phyloP scores from a whole-genome alignment of 257 asterid genomes.

The Knoxia roxburghii region DNA sequence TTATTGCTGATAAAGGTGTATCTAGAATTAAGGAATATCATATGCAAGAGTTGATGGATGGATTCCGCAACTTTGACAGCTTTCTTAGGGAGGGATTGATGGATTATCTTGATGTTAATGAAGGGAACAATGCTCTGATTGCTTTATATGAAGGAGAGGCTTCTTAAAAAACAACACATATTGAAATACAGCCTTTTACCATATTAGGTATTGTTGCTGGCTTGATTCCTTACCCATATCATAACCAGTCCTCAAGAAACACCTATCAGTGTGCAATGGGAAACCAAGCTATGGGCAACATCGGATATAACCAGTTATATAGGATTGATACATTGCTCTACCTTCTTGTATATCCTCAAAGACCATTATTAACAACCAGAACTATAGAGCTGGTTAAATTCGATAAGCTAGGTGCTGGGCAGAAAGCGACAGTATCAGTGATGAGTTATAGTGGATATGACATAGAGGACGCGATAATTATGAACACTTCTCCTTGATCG shows the following conservation, averaged over 20 bases:
- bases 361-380: constrained; percentile 86
- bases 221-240: constrained; percentile 97
- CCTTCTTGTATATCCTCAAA: constrained; percentile 93
- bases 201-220: constrained; percentile 90
- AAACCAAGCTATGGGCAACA: constrained; percentile 99
- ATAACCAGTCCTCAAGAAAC: constrained; percentile 97
- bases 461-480: constrained; percentile 97
- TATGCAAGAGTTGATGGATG: constrained; percentile 97
- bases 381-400: constrained; percentile 84
- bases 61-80: constrained; percentile 71
- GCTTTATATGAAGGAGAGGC: constrained; percentile 84
- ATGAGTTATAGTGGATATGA: constrained; percentile 99
- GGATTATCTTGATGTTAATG: constrained; percentile 97
- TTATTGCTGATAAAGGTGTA: constrained; percentile 88
- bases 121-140: constrained; percentile 92
- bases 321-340: constrained; percentile 83
- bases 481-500: constrained; percentile 98
- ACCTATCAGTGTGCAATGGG: constrained; percentile 99
- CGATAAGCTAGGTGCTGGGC: constrained; percentile 98
- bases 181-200: constrained; percentile 96
- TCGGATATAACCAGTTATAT: constrained; percentile 77
- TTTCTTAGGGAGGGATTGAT: constrained; percentile 82
- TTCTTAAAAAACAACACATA: constrained; percentile 70
- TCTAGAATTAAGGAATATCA: constrained; percentile 92
- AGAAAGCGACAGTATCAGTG: constrained; percentile 95